Evolutionary conservation across 192 early-diverging fungal species (phyloP), one percentile per base, ranked within the genome.

Genomic region (Entomortierella beljakovae): DNA sequence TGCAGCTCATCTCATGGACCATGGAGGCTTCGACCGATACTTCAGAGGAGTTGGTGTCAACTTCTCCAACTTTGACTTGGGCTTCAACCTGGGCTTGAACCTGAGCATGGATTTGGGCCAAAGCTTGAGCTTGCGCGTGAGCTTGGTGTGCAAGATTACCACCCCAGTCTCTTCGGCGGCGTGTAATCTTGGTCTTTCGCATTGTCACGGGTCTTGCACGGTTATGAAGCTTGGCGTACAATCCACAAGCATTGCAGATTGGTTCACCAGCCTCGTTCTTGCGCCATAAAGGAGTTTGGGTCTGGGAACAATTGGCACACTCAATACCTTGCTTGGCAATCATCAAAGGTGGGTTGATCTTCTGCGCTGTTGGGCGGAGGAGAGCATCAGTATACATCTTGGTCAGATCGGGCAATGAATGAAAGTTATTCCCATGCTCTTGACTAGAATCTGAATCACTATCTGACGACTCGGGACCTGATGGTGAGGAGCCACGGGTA

Each of bases 161-260:
- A 33, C 81, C 80, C 86, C 86, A 88, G 32, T 84, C 86, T 22
- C 86, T 81, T 29, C 86, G 82, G 33, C 89, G 83, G 33, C 89
- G 83, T 55, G 89, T 84, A 66, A 91, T 89, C 62, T 89, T 89
- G 40, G 82, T 55, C 52, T 88, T 87, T 61, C 94, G 92, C 88
- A 99, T 90, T 34, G 89, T 87, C 34, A 93, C 88, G 26, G 97
- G 97, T 20, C 97, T 84, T 53, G 90, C 87, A 11, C 92, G 88
- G 64, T 94, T 90, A 80, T 99, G 97, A 48, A 99, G 88, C 81
- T 97, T 98, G 82, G 91, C 94, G 77, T 96, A 99, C 18, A 98
- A 66, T 9, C 91, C 90, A 61, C 93, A 94, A 0, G 93, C 92
- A 64, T 94, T 94, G 84, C 93, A 94, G 28, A 94, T 90, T 6